Evolutionary conservation across 2,329 filamentous ascomycete species (phyloP).

Genomic region (Aureobasidium leucospermi): DNA sequence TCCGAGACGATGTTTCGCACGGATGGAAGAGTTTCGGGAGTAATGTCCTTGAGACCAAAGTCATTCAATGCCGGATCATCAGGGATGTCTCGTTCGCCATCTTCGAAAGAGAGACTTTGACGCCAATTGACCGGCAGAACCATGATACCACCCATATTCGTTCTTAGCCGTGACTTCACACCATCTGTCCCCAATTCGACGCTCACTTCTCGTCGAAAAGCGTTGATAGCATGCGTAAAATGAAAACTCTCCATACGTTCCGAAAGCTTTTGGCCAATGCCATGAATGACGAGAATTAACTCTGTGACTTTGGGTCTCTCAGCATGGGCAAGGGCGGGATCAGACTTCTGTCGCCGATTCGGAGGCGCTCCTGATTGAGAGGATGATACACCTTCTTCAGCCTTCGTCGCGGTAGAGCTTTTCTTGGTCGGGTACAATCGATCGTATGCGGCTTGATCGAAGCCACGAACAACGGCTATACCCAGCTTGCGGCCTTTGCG

Average conservation of each 20-base stretch:
- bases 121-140: constrained; percentile 89
- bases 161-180: constrained; percentile 68
- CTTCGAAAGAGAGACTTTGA: constrained; percentile 78
- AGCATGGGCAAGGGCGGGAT: constrained; percentile 56
- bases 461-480: constrained; percentile 81
- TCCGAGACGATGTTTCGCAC: constrained; percentile 90
- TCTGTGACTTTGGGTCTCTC: constrained; percentile 71
- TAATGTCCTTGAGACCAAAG: constrained; percentile 78
- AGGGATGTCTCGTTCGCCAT: constrained; percentile 55
- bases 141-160: constrained; percentile 84
- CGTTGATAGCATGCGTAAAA: constrained; percentile 93
- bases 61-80: constrained; percentile 53
- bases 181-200: constrained; percentile 67
- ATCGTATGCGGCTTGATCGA: constrained; percentile 71
- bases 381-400: constrained; percentile 38
- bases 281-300: constrained; percentile 83
- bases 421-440: constrained; percentile 55
- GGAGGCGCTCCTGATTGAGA: constrained; percentile 38
- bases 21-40: constrained; percentile 79
- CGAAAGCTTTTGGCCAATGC: constrained; percentile 92
- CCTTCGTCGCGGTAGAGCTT: constrained; percentile 33
- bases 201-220: constrained; percentile 79
- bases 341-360: constrained; percentile 31
- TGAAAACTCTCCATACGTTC: constrained; percentile 94
- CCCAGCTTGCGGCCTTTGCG: constrained; percentile 76